A percentile compares a stretch with the other conserved stretches of the same genome.
These are phyloP conservation scores for Multifurca ochricompacta DNA, from an alignment of 768 basidiomycete species.

Conservation along the genomic window DNA sequence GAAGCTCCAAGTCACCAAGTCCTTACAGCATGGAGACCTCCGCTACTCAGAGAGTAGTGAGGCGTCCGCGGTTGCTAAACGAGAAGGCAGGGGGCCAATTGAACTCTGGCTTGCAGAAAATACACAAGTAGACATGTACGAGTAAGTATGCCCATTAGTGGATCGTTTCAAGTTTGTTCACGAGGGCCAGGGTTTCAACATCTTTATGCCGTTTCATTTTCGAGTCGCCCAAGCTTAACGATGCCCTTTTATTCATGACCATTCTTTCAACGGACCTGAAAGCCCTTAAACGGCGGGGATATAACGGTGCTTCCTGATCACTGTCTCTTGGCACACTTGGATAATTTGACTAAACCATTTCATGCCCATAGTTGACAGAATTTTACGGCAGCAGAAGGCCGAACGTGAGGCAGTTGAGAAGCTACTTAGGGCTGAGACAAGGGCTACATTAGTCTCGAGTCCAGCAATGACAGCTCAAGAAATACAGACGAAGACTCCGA, in stretches of 20 bases:
- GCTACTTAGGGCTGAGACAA: slow-evolving; percentile 33
- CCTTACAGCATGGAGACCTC: slow-evolving; percentile 44
- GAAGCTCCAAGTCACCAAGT: slow-evolving; percentile 55
- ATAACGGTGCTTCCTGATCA: slow-evolving; percentile 51
- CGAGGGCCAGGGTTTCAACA: slow-evolving; percentile 59
- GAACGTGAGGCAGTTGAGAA: slow-evolving; percentile 51
- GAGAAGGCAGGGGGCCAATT: slow-evolving; percentile 49
- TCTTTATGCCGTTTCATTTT: slow-evolving; percentile 77
- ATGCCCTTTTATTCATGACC: slow-evolving; percentile 85
- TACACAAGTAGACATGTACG: slow-evolving; percentile 80
- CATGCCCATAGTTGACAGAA: slow-evolving; percentile 65
- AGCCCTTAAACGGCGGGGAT: slow-evolving; percentile 74
- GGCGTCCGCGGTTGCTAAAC: slow-evolving; percentile 63
- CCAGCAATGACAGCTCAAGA: not conserved
- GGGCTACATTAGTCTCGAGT: slow-evolving; percentile 16
- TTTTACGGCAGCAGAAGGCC: slow-evolving; percentile 74
- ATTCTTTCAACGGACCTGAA: slow-evolving; percentile 87
- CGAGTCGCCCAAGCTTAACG: slow-evolving; percentile 71
- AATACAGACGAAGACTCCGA: slow-evolving; percentile 3
- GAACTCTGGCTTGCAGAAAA: slow-evolving; percentile 73
- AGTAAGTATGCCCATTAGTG: slow-evolving; percentile 45
- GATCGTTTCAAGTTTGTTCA: not conserved
- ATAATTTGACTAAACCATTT: slow-evolving; percentile 21
- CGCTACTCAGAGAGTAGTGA: slow-evolving; percentile 50
- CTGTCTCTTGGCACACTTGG: slow-evolving; percentile 4